Evolutionary conservation across 1,284 basidiomycete species (phyloP), one percentile per base, ranked within the genome.

Genomic region (Boletus calvinii): DNA sequence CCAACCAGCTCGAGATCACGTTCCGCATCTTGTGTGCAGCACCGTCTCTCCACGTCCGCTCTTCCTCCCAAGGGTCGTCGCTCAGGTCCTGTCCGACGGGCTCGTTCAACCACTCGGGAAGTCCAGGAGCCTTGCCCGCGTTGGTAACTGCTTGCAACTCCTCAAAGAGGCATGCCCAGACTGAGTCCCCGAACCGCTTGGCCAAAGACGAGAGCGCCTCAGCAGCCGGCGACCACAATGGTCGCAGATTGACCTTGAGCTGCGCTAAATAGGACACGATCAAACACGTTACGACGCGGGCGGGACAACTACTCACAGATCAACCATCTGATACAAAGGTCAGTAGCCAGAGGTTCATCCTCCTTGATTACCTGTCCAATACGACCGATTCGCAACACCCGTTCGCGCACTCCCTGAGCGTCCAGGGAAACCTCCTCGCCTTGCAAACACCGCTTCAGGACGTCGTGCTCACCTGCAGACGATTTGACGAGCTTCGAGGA

Each of bases 191-290:
- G 56, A 85, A 84, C 18, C 79, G 71, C 31, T 78, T 74, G 0
- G 82, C 72, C 34, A 94, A 67, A 0, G 75, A 71, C 0, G 81
- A 77, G 2, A 98, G 71, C 0, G 89, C 85, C 7, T 79, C 77
- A 15, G 84, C 79, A 2, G 92, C 83, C n/a, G 94, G 87, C 6
- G 81, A 79, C 89, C 94, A 98, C 11, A 96, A 63, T 0, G 95
- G 95, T 31, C 91, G 81, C 42, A 97, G 74, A 67, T 94, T 94
- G 59, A 97, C 88, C 72, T 97, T 97, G 44, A 97, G 74, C 68
- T 97, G 94, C 2, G 87, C 90, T 84, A 58, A n/a, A 42, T 13
- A 48, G n/a, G 1, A 53, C 15, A 31, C 4, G 9, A 32, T 46
- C 3, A 52, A 32, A 40, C 35, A 2, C 3, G n/a, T 11, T 37